Evolutionary conservation across 805 yeast genomes (phyloP), one percentile per base, ranked within the genome.

Genomic region (Priceomyces melissophilus): DNA sequence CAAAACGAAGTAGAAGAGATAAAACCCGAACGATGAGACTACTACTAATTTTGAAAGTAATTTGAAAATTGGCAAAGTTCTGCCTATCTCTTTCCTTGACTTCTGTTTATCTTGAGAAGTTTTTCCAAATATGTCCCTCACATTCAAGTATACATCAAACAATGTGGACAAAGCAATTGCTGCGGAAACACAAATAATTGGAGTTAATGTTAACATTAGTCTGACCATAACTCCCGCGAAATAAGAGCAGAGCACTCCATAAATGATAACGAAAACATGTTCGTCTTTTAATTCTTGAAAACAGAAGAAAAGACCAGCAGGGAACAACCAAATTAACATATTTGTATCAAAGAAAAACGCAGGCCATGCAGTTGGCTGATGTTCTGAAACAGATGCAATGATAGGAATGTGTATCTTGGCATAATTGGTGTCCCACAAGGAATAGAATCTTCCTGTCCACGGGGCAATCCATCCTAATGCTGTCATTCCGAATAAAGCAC

Each of bases 351-450:
- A 87, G 78, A 88, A 93, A 64, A 93, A 95, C 10, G 97, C 81
- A 9, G 98, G 96, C 99, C 99, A 93, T 3, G 99, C 96, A n/a
- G 98, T 91, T 44, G 99, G 99, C 74, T 93, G 99, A 73, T 93
- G 99, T 71, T 93, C 99, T 10, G 96, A 87, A 30, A 93, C 99
- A 3, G 97, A 90, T 1, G 99, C 99, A 66, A 93, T 93, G 60
- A 93, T 93, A 34, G 99, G 99, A 55, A 93, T 93, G 61, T 93
- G 99, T 50, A 93, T 86, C 71, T 90, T 91, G 47, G 99, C 99
- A 58, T 95, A 93, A 63, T 78, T 84, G 3, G 99, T 93, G 63
- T 93, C 99, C 99, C 99, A 93, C 52, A 95, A 70, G 2, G 98
- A 90, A 69, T 93, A 93, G 73, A 93, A 95, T 67, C 99, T 84